Percentiles rank a stretch among this genome's conserved stretches.
Evolutionary conservation across 2,329 filamentous ascomycete genomes (phyloP).

Genomic region (Xylariaceae sp.): DNA sequence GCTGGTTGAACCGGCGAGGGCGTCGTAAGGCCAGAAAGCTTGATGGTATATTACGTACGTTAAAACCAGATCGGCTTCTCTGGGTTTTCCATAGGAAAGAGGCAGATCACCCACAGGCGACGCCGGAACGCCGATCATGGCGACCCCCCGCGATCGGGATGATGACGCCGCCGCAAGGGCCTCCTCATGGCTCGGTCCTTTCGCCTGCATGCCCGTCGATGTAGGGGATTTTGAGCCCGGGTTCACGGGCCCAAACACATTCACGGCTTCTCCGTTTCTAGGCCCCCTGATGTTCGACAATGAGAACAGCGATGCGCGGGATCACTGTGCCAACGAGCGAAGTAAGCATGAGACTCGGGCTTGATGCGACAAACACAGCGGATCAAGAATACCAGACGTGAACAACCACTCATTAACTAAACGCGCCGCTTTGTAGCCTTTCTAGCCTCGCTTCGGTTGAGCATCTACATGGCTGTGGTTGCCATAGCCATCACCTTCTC

Average conservation of each 20-base stretch:
- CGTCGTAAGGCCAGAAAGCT: no score
- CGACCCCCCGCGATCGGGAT: slow-evolving; percentile 9
- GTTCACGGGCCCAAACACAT: slow-evolving; percentile 37
- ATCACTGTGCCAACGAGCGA: slow-evolving; percentile 75
- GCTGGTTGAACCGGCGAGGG: no score
- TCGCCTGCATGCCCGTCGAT: slow-evolving; percentile 38
- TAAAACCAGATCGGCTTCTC: no score
- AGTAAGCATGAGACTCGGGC: slow-evolving; percentile 40
- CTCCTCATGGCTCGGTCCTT: slow-evolving; percentile 38
- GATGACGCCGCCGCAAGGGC: slow-evolving; percentile 35
- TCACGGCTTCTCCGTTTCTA: slow-evolving; percentile 57
- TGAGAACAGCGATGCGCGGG: slow-evolving; percentile 65
- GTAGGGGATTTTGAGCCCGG: slow-evolving; percentile 28
- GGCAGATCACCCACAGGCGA: not conserved
- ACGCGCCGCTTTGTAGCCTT: slow-evolving; percentile 50
- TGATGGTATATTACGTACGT: no score
- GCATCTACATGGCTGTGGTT: slow-evolving; percentile 86
- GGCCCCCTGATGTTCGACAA: slow-evolving; percentile 70
- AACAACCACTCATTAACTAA: not conserved
- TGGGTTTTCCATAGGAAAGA: no score
- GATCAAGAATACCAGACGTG: not conserved
- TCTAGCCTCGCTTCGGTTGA: slow-evolving; percentile 83
- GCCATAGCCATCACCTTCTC: slow-evolving; percentile 85
- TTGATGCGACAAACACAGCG: not conserved
- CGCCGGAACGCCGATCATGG: not conserved